Evolutionary conservation across 2,329 filamentous ascomycete genomes (phyloP), one percentile per base, ranked within the genome.

Genomic region (Dothiorella sarmentorum): DNA sequence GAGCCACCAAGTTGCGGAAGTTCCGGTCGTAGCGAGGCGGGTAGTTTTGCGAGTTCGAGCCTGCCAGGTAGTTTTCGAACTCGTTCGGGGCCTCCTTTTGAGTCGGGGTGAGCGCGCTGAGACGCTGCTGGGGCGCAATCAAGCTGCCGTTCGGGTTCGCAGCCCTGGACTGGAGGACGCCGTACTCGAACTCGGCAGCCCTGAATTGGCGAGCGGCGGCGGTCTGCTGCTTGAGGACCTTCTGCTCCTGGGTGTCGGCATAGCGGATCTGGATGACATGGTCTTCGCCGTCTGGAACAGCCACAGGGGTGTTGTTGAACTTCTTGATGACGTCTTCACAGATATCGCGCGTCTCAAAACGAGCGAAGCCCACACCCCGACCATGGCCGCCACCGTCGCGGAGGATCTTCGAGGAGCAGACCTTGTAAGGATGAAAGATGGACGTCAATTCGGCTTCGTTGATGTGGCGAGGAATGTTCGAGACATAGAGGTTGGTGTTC

Each of bases 401-500:
- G 63, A 97, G 88, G 66, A 99, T 96, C 77, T 95, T 92, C 81
- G 91, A 92, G 2, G 93, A 97, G 70, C 94, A 84, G 63, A 97
- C 93, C 67, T 87, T 87, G 75, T 88, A 90, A 58, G 88, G 88
- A 60, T 82, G 81, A 77, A 90, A 96, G 71, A 90, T 91, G 63
- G 84, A 86, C 69, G 86, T 87, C 66, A 90, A 82, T 74, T 91
- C 88, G 66, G 90, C 86, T 79, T 99, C 95, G 55, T 90, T 96
- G 82, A 96, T 86, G 63, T 87, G 85, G 75, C 93, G 92, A 33
- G 94, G 94, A 43, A 99, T 83, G 75, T 97, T 99, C 26, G 95
- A 99, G 63, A 97, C 92, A 75, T 99, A 99, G 63, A 99, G 84
- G 72, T 99, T 99, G 64, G 94, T 97, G 45, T 95, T 97, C 40